Base-by-base conservation (phyloP, 2,329 filamentous ascomycete genomes). In the Calonectria multiphialidica region DNA sequence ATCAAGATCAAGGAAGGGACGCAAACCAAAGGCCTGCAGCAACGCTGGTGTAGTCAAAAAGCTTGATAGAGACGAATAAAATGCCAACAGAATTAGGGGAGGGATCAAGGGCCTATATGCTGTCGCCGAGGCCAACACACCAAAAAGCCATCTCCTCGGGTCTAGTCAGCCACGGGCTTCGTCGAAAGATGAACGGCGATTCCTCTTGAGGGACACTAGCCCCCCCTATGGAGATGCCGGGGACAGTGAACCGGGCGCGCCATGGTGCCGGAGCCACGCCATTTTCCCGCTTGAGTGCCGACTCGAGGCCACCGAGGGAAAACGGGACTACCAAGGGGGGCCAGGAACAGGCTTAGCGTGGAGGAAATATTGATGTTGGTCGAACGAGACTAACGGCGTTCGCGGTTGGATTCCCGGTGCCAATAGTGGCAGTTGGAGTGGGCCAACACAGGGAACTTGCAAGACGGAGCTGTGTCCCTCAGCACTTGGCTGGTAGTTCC, bases 1-100 rank as follows among this genome's bases (percentile, higher is more conserved):
- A 53, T 75, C 72, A 37, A 64, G 76, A 80, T 82, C 76, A 85
- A 84, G 68, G 84, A 85, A 83, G 79, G 82, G 81, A 84, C 83
- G 82, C 81, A 84, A 82, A 84, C 81, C 79, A 78, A 75, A 75
- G 64, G 82, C 81, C 75, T 80, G 80, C 83, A 83, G 77, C 50
- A 44, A 65, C 68, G 67, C 76, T 77, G 70, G 78, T 70, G 77
- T 74, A 76, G 72, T 67, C 71, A 75, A 72, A 65, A 77, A 71
- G 73, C 70, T 76, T 78, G 75, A 77, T 75, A 59, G 72, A 72
- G 44, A 50, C 59, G 69, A 44, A 75, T 55, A 47, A 64, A 50
- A 67, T 55, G 73, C 65, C 86, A 89, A 2, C 28, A 30, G 28
- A 86, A 87, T 30, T 53, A 75, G 68, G 68, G 53, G 67, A 64